Evolutionary conservation across 345 rosid genomes (phyloP).

Genomic region (Passiflora organensis): DNA sequence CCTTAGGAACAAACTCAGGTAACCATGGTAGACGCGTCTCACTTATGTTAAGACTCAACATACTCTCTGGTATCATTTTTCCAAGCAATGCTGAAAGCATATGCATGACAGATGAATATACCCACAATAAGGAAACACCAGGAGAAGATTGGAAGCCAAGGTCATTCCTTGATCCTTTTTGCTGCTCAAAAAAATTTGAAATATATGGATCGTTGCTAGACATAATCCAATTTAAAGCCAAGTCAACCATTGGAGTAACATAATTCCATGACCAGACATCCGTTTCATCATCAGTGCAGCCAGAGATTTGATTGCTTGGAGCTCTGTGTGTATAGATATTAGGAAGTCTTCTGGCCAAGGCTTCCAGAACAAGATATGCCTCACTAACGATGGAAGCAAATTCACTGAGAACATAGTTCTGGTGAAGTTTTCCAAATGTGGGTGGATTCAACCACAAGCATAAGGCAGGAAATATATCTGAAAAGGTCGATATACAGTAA

Average conservation of each 20-base stretch:
- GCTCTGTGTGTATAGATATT: conserved; percentile 39
- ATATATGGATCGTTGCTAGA: conserved; percentile 27
- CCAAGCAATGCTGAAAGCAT: conserved; percentile 66
- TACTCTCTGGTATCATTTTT: conserved; percentile 43
- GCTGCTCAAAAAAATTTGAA: conserved; percentile 36
- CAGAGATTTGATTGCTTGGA: conserved; percentile 14
- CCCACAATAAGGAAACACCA: conserved; percentile 53
- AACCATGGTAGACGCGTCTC: conserved; percentile 51
- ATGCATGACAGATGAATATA: conserved; percentile 57
- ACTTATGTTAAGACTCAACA: conserved; percentile 19
- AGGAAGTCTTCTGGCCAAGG: conserved; percentile 71
- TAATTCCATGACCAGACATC: conserved; percentile 80
- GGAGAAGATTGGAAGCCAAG: conserved; percentile 22
- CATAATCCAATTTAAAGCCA: conserved; percentile 64
- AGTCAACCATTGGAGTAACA: conserved; percentile 69
- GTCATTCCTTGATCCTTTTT: conserved; percentile 25
- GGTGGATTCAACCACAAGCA: conserved; percentile 89
- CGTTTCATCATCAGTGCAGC: conserved; percentile 17
- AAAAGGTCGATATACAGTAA: conserved; percentile 53
- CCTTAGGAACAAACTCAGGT: conserved; percentile 81
- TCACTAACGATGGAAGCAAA: conserved; percentile 63
- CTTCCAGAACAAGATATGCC: conserved; percentile 70
- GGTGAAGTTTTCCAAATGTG: conserved; percentile 50
- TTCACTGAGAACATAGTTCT: conserved; percentile 50
- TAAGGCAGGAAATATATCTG: conserved; percentile 69